These are phyloP conservation scores for Cladosporium sphaerospermum DNA, from an alignment of 2,329 filamentous ascomycete species.

Conservation along the genomic window DNA sequence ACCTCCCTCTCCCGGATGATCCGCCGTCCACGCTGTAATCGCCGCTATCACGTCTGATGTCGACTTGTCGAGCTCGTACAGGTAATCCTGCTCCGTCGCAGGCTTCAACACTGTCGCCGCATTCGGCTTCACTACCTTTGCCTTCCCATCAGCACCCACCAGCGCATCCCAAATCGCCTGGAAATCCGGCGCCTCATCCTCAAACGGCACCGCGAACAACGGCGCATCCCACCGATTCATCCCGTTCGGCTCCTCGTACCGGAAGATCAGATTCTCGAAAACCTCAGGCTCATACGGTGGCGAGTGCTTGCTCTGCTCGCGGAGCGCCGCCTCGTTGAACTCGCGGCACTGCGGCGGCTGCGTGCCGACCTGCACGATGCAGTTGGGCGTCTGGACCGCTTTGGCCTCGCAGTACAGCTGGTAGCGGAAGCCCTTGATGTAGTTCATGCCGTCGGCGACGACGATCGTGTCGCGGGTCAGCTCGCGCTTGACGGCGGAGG, in stretches of 20 bases:
- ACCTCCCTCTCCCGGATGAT: constrained; percentile 57
- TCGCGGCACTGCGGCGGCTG: constrained; percentile 49
- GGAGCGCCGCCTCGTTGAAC: constrained; percentile 52
- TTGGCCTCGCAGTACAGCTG: constrained; percentile 82
- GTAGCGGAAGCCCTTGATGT: constrained; percentile 86
- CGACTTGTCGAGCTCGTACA: constrained; percentile 72
- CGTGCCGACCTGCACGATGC: constrained; percentile 61
- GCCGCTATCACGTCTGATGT: constrained; percentile 70
- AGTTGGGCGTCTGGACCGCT: constrained; percentile 67
- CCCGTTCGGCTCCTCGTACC: constrained; percentile 79
- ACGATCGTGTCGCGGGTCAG: constrained; percentile 69
- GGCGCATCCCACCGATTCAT: constrained; percentile 83
- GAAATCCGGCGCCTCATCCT: constrained; percentile 63
- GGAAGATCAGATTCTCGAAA: constrained; percentile 73
- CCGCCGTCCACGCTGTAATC: constrained; percentile 62
- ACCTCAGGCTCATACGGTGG: constrained; percentile 51
- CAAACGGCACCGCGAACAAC: constrained; percentile 70
- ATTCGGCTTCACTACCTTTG: constrained; percentile 65
- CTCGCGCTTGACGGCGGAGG: constrained; percentile 71
- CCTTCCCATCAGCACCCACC: constrained; percentile 48
- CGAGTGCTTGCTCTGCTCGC: constrained; percentile 30
- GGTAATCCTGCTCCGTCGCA: constrained; percentile 60
- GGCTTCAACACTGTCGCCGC: constrained; percentile 65
- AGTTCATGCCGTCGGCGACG: constrained; percentile 73
- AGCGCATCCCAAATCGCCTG: constrained; percentile 70